These are phyloP conservation scores for Tuber magnatum DNA, from an alignment of 495 filamentous ascomycete species.

Conservation along the genomic window DNA sequence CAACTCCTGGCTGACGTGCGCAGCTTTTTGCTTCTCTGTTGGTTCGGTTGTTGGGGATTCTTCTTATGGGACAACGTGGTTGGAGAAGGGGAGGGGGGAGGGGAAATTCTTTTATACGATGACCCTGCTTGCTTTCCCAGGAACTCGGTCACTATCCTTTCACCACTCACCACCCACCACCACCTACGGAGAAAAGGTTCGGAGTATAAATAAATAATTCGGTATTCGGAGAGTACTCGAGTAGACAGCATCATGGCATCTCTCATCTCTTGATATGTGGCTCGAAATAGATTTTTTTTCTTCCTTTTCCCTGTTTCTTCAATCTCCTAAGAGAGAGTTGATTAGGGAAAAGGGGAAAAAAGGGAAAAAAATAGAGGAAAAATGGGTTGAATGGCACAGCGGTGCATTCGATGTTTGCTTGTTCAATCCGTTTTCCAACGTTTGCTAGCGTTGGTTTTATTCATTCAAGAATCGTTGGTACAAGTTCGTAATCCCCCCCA, in stretches of 20 bases:
- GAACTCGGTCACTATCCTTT: not conserved
- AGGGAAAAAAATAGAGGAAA: too few relatives aligned
- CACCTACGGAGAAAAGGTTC: not conserved
- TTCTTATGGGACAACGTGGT: not conserved
- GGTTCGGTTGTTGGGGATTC: not conserved
- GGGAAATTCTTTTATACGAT: not conserved
- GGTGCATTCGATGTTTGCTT: not conserved
- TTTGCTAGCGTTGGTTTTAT: not conserved
- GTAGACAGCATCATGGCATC: not conserved
- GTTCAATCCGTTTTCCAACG: not conserved
- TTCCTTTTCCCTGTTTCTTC: not conserved
- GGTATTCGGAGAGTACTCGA: not conserved
- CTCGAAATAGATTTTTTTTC: not conserved
- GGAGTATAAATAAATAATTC: not conserved
- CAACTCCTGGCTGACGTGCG: not conserved
- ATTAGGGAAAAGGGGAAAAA: not conserved
- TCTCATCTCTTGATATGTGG: conserved; percentile 6
- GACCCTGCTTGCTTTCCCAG: not conserved
- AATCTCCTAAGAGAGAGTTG: not conserved
- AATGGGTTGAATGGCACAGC: not conserved
- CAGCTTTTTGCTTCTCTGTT: not conserved
- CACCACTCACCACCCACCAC: not conserved
- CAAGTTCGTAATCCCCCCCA: not conserved
- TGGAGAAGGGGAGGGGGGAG: not conserved
- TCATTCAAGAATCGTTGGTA: not conserved